Base-by-base conservation (phyloP, 1,139 yeast genomes). In the Hemisphaericaspora subhashii region DNA sequence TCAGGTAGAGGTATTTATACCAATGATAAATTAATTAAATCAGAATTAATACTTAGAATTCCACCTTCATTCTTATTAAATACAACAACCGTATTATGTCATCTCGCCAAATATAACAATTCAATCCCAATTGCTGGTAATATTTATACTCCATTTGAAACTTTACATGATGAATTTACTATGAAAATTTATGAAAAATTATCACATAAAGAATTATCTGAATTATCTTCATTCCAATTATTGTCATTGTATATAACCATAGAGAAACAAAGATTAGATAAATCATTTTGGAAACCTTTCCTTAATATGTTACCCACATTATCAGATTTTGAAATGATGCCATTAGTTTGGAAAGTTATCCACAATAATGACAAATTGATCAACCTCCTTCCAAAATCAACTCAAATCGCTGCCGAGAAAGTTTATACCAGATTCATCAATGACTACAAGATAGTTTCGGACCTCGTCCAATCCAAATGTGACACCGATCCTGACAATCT, bases 1-100 rank as follows among this genome's bases (percentile, higher is more conserved):
- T 72, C 78, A 26, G 95, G 95, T 21, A 72, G 90, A 58, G 87
- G 89, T 46, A 71, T 87, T 24, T 65, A 71, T 32, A 76, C 81
- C 4, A 44, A 41, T 0, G 57, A 56, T 0, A 35, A 39, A 4
- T 54, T 86, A 23, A 48, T 48, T 12, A 49, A 53, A 8, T 63
- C 72, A 34, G 79, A 77, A 40, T 57, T 61, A 15, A 54, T 86
- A 23, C 64, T 84, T 16, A 67, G 73, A 35, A 74, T 86, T 14
- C 84, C 88, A 1, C 79, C 75, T 32, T 60, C 74, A 0, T 77
- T 69, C 49, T 72, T 87, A 41, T 53, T 87, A 36, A 87, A 86
- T 55, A 72, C 72, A 48, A 67, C 76, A 33, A 76, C 90, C 0
- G 76, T 82, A 17, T 64, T 67, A 20, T 58, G 60, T 15, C 74